These are phyloP conservation scores for Sanghuangporus sanghuang DNA, from an alignment of 1,284 basidiomycete genomes.

Conservation along the genomic window DNA sequence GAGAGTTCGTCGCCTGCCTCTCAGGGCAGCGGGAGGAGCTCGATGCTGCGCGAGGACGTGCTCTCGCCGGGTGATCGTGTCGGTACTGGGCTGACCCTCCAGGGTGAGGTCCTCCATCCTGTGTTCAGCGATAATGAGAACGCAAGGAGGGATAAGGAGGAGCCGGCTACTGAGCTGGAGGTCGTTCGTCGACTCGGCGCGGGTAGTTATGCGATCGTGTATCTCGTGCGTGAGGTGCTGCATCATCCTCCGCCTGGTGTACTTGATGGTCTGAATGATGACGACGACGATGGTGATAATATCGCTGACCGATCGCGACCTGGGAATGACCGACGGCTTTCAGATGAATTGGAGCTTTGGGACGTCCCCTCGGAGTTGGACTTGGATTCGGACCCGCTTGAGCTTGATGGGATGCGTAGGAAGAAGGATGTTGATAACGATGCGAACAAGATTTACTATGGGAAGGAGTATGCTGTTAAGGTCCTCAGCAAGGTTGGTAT, in stretches of 20 bases:
- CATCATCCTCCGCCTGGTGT: constrained; percentile 43
- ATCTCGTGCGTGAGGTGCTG: constrained; percentile 83
- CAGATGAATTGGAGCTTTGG: constrained; percentile 34
- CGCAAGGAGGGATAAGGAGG: constrained; percentile 23
- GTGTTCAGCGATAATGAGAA: constrained; percentile 34
- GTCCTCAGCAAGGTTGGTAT: constrained; percentile 92
- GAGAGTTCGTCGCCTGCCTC: constrained; percentile 17
- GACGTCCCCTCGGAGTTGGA: constrained; percentile 25
- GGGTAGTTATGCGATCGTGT: constrained; percentile 91
- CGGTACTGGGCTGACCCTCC: constrained; percentile 56
- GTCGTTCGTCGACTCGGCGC: constrained; percentile 82
- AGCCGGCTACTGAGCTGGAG: constrained; percentile 67
- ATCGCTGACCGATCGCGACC: constrained; percentile 53
- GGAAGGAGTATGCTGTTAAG: constrained; percentile 92
- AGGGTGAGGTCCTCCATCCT: constrained; percentile 56
- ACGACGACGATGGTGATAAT: constrained; percentile 26
- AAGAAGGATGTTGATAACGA: not conserved
- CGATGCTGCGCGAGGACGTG: constrained; percentile 56
- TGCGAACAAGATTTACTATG: constrained; percentile 39
- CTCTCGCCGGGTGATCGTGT: constrained; percentile 66
- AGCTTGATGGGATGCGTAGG: not conserved
- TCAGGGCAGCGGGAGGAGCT: constrained; percentile 25
- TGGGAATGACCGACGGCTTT: constrained; percentile 45
- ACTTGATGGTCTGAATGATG: constrained; percentile 27
- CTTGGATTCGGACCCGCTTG: not conserved